Evolutionary conservation across 495 filamentous ascomycete species (phyloP).

Genomic region (Penicillium robsamsonii): DNA sequence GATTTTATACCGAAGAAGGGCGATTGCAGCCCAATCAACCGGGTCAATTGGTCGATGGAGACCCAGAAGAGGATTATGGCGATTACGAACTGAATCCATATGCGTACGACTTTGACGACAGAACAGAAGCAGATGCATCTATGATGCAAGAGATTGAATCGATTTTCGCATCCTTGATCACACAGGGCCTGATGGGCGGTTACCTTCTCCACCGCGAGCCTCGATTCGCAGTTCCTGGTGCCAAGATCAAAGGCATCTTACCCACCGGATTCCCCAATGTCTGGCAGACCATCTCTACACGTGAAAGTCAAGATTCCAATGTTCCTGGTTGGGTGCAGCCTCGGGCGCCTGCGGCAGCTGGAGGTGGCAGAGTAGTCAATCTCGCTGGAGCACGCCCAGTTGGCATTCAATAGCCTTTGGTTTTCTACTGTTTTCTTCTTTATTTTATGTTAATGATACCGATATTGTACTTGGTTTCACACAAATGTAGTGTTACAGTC

Average conservation of each 20-base stretch:
- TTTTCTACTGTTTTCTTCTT: not conserved
- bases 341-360: constrained; percentile 23
- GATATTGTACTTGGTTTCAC: not conserved
- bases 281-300: constrained; percentile 54
- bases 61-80: constrained; percentile 47
- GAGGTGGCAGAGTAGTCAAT: constrained; percentile 52
- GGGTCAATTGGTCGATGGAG: constrained; percentile 33
- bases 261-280: constrained; percentile 62
- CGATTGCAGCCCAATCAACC: constrained; percentile 28
- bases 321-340: constrained; percentile 59
- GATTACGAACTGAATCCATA: constrained; percentile 45
- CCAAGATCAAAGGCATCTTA: constrained; percentile 60
- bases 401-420: constrained; percentile 36
- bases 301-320: constrained; percentile 37
- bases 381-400: constrained; percentile 52
- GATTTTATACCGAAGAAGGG: constrained; percentile 38
- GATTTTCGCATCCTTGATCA: constrained; percentile 70
- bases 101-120: constrained; percentile 16
- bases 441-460: constrained; percentile 7
- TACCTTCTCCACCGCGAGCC: constrained; percentile 75
- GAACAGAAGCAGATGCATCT: constrained; percentile 31
- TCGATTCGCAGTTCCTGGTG: constrained; percentile 79
- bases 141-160: constrained; percentile 71
- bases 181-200: constrained; percentile 80
- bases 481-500: too few species aligned